Base-by-base conservation (phyloP, 1,284 basidiomycete genomes). In the Sphagnurus paluster region DNA sequence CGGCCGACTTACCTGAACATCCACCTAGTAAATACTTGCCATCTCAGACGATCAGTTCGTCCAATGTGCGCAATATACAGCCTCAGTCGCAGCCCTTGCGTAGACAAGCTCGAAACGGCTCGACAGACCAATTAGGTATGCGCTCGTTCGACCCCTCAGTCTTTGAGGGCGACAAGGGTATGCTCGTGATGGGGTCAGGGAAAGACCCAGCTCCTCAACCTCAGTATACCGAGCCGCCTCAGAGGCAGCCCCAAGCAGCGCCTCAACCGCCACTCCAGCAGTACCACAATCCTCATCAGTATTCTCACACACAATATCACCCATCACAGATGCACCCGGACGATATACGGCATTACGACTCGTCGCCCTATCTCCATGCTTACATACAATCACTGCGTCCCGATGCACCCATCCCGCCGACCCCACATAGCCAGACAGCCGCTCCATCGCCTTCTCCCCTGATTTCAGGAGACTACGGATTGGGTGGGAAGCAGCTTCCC, bases 351-450 rank as follows among this genome's bases (percentile, higher is more conserved):
- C 70, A 71, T 45, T 72, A 79, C 32, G 80, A 85, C 54, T 68
- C 79, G 0, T 72, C 76, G 0, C 73, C 76, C 14, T 84, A 82
- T 60, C 66, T 84, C 32, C 80, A 82, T 42, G 61, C 75, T 0
- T 85, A 80, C 56, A 65, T 80, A 16, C 72, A 74, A 20, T 75
- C 80, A 2, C 68, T 71, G 5, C 77, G 86, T 0, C 84, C 86
- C 0, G 77, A 79, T 45, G 86, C 84, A 0, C 87, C 86, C 5
- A 76, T 89, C 36, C 86, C 87, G 0, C 85, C 85, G 0, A 89
- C 86, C 0, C 87, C 86, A 4, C 82, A 85, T 48, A 84, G 77
- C 46, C 80, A 85, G 50, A 86, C 84, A 0, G 77, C 81, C 5
- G 84, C 85, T 1, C 82, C 84, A 0, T 80, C 81, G 0, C 81